These are phyloP conservation scores for Epichloe coenophiala DNA, from an alignment of 2,329 filamentous ascomycete species.

Conservation along the genomic window DNA sequence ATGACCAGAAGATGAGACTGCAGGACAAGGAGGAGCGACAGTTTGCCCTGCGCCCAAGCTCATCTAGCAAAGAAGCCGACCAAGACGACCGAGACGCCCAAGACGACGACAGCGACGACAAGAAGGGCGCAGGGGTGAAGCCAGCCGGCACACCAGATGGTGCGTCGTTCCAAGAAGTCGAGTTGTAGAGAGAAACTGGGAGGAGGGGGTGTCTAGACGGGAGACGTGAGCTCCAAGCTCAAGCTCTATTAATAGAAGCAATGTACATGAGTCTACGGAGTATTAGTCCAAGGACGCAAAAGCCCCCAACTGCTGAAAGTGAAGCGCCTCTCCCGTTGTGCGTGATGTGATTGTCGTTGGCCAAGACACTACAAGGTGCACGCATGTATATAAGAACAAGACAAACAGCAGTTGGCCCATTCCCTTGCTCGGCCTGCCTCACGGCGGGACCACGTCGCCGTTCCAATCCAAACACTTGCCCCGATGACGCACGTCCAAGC, in stretches of 20 bases:
- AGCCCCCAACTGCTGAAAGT: neutral
- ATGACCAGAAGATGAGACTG: slow-evolving; percentile 43
- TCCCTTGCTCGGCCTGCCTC: slow-evolving; percentile 8
- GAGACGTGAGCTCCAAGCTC: neutral
- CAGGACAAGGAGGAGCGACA: slow-evolving; percentile 43
- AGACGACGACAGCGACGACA: slow-evolving; percentile 20
- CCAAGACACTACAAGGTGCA: no score
- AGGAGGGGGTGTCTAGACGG: neutral
- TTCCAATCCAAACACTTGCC: slow-evolving; percentile 60
- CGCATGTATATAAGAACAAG: no score
- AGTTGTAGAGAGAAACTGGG: slow-evolving; percentile 28
- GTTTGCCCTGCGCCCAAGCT: slow-evolving; percentile 32
- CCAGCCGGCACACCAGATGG: slow-evolving; percentile 37
- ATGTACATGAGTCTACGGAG: neutral
- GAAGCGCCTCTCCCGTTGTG: no score
- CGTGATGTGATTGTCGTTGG: no score
- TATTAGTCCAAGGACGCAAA: neutral
- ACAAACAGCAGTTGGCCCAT: no score
- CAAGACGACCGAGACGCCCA: slow-evolving; percentile 16
- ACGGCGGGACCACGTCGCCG: slow-evolving; percentile 48
- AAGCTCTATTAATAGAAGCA: neutral
- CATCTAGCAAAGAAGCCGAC: slow-evolving; percentile 11
- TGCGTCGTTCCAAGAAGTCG: slow-evolving; percentile 51
- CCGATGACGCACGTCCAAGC: slow-evolving; percentile 36
- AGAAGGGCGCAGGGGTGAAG: slow-evolving; percentile 23